Evolutionary conservation across 129 eudicot genomes (phyloP).

Genomic region (Escallonia herrerae): DNA sequence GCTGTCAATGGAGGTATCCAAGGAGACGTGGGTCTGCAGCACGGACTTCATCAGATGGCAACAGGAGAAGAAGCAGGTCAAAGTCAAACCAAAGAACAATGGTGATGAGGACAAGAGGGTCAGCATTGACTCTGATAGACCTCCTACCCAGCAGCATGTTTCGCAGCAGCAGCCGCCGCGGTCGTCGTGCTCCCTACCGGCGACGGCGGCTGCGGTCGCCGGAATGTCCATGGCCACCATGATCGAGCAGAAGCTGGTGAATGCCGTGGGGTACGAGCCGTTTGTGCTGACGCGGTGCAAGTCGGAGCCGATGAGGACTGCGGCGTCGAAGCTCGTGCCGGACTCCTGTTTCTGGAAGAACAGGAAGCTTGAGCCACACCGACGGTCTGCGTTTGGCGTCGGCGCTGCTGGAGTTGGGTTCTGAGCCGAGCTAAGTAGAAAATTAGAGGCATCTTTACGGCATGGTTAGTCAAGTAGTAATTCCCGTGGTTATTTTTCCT

Average conservation of each 20-base stretch:
- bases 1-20: constrained; percentile 95
- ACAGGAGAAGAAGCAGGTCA: constrained; percentile 32
- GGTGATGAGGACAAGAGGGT: constrained; percentile 27
- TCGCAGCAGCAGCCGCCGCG: constrained; percentile 44
- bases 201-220: constrained; percentile 16
- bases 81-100: constrained; percentile 10
- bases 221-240: constrained; percentile 43
- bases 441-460: no score
- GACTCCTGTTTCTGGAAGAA: constrained; percentile 60
- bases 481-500: no score
- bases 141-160: background rate
- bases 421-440: constrained; percentile 18
- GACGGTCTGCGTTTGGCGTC: constrained; percentile 43
- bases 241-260: constrained; percentile 68
- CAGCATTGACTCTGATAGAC: constrained; percentile 17
- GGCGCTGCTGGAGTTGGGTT: constrained; percentile 59
- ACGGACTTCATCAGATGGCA: constrained; percentile 71
- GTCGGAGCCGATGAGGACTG: constrained; percentile 79
- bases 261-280: constrained; percentile 59
- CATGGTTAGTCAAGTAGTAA: no score
- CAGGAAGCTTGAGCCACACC: constrained; percentile 64
- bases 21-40: constrained; percentile 94
- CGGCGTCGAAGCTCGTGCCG: constrained; percentile 50
- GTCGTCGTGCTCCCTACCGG: constrained; percentile 67
- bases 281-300: constrained; percentile 67